phyloP scores from a whole-genome alignment of 176 grass and related monocot genomes.

The Carex parvula region DNA sequence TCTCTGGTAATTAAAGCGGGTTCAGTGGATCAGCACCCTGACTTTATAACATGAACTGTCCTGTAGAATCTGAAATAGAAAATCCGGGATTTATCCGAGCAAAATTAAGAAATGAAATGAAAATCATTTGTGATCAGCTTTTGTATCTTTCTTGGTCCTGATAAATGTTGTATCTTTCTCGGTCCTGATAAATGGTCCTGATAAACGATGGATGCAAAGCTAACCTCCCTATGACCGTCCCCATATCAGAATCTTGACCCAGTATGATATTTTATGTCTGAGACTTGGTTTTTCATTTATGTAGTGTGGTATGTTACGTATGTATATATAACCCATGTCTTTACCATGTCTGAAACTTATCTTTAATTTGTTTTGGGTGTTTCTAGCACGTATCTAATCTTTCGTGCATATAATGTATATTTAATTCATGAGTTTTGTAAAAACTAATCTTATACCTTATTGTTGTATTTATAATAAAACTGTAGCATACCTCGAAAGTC shows the following conservation, averaged over 20 bases:
- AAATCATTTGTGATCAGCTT: neutral
- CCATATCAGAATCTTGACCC: neutral
- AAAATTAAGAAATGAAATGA: neutral
- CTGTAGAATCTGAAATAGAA: neutral
- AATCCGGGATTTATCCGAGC: neutral
- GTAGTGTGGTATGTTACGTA: too few relatives aligned
- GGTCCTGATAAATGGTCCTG: neutral
- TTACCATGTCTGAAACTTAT: neutral
- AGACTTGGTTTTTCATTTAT: neutral
- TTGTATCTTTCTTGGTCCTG: too few relatives aligned
- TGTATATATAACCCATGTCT: neutral
- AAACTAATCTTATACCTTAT: neutral
- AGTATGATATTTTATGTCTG: neutral
- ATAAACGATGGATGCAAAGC: neutral
- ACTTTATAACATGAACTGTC: neutral
- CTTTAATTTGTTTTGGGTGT: neutral
- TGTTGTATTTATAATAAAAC: neutral
- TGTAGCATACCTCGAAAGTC: too few relatives aligned
- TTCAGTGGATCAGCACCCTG: neutral
- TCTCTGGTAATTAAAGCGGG: neutral
- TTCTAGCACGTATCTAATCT: too few relatives aligned
- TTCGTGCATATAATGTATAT: too few relatives aligned
- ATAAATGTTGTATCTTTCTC: too few relatives aligned
- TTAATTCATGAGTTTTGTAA: neutral
- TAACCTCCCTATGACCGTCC: neutral